Conservation (phyloP, 257 asterid species). For the Ocimum tenuiflorum region DNA sequence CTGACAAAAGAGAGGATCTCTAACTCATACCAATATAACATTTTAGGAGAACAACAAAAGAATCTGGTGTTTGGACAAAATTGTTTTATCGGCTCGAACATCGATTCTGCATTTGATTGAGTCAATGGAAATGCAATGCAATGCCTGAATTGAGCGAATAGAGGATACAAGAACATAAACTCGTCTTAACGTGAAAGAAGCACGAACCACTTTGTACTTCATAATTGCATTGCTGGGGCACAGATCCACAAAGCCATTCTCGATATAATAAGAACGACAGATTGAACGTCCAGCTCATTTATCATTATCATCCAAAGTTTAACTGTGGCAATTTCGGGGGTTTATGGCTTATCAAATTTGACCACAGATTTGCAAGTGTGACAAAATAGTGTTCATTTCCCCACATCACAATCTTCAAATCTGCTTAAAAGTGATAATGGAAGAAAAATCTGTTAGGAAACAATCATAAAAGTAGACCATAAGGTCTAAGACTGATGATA, state of each 20-base stretch:
- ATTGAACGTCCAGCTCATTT: slow-evolving; percentile 11
- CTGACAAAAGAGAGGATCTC: slow-evolving; percentile 1
- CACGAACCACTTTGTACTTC: not conserved
- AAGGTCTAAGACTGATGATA: not conserved
- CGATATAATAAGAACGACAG: slow-evolving; percentile 2
- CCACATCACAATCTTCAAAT: slow-evolving; percentile 50
- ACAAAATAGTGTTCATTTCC: slow-evolving; percentile 47
- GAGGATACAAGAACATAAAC: not conserved
- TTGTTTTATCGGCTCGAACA: slow-evolving; percentile 10
- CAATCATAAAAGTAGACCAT: not conserved
- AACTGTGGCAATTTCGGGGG: slow-evolving; percentile 55
- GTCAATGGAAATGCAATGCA: too few relatives aligned
- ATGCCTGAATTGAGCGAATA: not conserved
- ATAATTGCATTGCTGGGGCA: slow-evolving; percentile 7
- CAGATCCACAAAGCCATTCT: slow-evolving; percentile 15
- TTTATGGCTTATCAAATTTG: slow-evolving; percentile 44
- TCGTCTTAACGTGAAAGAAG: not conserved
- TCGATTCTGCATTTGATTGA: slow-evolving; percentile 13
- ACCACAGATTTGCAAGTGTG: slow-evolving; percentile 68
- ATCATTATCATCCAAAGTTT: slow-evolving; percentile 26
- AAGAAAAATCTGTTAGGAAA: not conserved
- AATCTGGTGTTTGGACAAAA: slow-evolving; percentile 6
- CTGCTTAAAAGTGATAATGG: slow-evolving; percentile 30
- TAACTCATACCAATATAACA: too few relatives aligned
- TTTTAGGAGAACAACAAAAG: slow-evolving; percentile 5